These are phyloP conservation scores for Podaxis rugospora DNA, from an alignment of 768 basidiomycete genomes.

Conservation along the genomic window DNA sequence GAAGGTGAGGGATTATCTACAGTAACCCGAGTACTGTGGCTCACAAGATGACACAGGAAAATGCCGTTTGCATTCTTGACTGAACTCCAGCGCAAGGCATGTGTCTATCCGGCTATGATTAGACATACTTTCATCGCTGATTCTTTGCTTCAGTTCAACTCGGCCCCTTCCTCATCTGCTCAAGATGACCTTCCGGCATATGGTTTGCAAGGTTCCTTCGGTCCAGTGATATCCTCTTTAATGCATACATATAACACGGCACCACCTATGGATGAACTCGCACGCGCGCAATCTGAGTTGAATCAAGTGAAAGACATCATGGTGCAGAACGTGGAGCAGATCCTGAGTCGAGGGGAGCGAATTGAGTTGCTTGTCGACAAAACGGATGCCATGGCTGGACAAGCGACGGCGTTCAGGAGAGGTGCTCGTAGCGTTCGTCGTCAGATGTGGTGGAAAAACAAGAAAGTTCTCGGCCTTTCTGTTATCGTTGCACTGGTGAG, in stretches of 20 bases:
- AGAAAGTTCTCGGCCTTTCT: conserved; percentile 61
- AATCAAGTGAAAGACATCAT: conserved; percentile 94
- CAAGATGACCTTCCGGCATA: conserved; percentile 51
- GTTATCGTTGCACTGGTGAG: conserved; percentile 69
- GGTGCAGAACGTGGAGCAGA: conserved; percentile 98
- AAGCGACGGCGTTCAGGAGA: conserved; percentile 89
- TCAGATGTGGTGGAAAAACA: conserved; percentile 90
- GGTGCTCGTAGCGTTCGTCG: conserved; percentile 81
- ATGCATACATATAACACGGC: conserved; percentile 87
- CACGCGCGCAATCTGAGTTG: conserved; percentile 85
- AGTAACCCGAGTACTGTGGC: not conserved
- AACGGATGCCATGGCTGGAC: conserved; percentile 92
- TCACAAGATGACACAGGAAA: conserved; percentile 41
- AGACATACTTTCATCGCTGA: not conserved
- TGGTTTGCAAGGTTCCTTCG: conserved; percentile 68
- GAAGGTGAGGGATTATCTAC: conserved; percentile 52
- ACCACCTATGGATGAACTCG: conserved; percentile 84
- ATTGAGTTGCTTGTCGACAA: conserved; percentile 96
- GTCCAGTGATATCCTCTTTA: conserved; percentile 63
- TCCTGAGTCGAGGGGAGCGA: conserved; percentile 89
- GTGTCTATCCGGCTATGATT: conserved; percentile 13
- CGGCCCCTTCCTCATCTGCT: conserved; percentile 62
- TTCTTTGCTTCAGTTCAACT: conserved; percentile 42
- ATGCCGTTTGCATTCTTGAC: conserved; percentile 93
- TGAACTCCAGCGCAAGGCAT: conserved; percentile 77